Conservation (phyloP, 495 filamentous ascomycete species). For the Sordaria brevicollis region DNA sequence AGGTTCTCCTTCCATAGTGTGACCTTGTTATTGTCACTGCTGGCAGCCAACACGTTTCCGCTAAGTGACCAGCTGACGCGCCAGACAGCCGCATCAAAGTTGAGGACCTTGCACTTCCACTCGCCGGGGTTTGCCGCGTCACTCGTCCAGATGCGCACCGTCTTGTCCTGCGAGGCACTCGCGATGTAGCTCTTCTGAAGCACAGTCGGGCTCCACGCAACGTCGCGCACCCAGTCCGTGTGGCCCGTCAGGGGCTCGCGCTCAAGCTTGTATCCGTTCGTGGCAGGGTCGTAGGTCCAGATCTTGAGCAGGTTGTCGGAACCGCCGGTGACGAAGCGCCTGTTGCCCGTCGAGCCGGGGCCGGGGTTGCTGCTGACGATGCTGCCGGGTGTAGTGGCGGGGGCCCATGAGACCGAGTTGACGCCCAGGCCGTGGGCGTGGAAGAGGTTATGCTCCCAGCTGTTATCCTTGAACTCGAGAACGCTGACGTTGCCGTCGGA, state of each 20-base stretch:
- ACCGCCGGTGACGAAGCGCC: conserved; percentile 87
- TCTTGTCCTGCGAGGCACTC: conserved; percentile 88
- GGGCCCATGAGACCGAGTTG: conserved; percentile 93
- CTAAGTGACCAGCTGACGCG: conserved; percentile 95
- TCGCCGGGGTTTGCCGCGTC: conserved; percentile 47
- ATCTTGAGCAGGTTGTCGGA: conserved; percentile 88
- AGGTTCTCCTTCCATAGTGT: conserved; percentile 80
- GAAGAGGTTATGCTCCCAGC: conserved; percentile 75
- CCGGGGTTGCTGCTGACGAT: conserved; percentile 61
- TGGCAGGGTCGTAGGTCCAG: conserved; percentile 52
- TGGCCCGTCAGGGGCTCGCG: conserved; percentile 59
- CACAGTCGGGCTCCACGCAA: conserved; percentile 91
- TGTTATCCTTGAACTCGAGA: conserved; percentile 93
- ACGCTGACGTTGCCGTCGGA: conserved; percentile 89
- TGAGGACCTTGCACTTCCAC: conserved; percentile 75
- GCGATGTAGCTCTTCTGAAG: conserved; percentile 94
- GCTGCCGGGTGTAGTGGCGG: conserved; percentile 66
- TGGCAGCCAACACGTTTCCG: conserved; percentile 92
- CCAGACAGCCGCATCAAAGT: conserved; percentile 86
- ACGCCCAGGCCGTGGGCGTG: conserved; percentile 85
- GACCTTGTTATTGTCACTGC: conserved; percentile 92
- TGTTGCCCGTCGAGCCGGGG: conserved; percentile 44
- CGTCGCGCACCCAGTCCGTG: conserved; percentile 95
- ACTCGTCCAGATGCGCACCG: conserved; percentile 91
- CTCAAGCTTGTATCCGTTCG: conserved; percentile 43